Conservation (phyloP, 805 yeast genomes). For the Starmera pachycereana region DNA sequence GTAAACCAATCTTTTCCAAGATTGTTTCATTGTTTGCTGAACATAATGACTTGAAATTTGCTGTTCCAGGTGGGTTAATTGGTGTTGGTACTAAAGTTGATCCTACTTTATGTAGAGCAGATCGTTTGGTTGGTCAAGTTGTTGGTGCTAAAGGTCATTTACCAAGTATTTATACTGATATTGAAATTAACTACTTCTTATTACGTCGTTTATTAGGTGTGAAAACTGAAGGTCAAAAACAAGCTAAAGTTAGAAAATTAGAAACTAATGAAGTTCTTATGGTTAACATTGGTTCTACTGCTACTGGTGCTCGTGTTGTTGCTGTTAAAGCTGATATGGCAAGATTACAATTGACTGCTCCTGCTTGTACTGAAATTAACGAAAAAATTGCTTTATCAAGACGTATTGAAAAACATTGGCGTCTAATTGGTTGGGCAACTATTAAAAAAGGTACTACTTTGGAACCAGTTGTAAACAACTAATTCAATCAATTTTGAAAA, state of each 20-base stretch:
- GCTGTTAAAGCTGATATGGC: conserved; percentile 99
- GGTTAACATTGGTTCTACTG: conserved; percentile 99
- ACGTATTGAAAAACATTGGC: conserved; percentile 99
- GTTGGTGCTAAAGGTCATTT: conserved; percentile 95
- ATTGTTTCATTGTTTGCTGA: conserved; percentile 94
- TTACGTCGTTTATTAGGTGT: conserved; percentile 97
- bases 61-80: conserved; percentile 99
- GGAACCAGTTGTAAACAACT: conserved; percentile 47
- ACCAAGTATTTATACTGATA: conserved; percentile 94
- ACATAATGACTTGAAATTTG: conserved; percentile 94
- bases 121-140: conserved; percentile 97
- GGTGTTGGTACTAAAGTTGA: conserved; percentile 99
- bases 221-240: conserved; percentile 94
- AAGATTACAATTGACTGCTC: conserved; percentile 89
- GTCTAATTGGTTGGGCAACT: conserved; percentile 99
- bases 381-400: conserved; percentile 98
- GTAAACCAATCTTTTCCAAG: conserved; percentile 91
- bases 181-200: conserved; percentile 93
- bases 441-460: conserved; percentile 87
- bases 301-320: conserved; percentile 97
- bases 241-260: conserved; percentile 92
- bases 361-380: conserved; percentile 97
- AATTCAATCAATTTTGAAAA: not conserved
- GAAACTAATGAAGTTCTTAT: conserved; percentile 91
- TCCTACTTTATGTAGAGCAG: conserved; percentile 98